These are phyloP conservation scores for Tephrocybe sp. DNA, from an alignment of 768 basidiomycete genomes.

Conservation along the genomic window DNA sequence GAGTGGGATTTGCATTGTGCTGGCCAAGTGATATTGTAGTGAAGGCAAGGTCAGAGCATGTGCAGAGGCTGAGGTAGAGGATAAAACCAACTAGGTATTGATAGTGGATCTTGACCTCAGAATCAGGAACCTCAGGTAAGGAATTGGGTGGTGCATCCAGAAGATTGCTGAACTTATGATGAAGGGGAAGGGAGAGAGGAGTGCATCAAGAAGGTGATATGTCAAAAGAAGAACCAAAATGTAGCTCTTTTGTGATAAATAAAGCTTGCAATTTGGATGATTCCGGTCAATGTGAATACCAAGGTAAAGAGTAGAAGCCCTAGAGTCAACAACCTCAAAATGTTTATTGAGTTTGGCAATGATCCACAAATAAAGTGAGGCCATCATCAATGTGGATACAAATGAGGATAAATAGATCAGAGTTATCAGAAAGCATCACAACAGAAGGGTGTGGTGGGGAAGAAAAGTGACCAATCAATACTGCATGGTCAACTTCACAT, in stretches of 20 bases:
- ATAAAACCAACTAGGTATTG: slow-evolving; percentile 21
- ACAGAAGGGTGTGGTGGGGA: slow-evolving; percentile 13
- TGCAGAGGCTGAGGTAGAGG: slow-evolving; percentile 9
- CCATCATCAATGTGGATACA: slow-evolving; percentile 1
- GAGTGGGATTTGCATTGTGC: slow-evolving; percentile 26
- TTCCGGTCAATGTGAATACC: slow-evolving; percentile 13
- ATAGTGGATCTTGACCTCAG: slow-evolving; percentile 6
- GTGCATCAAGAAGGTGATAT: slow-evolving; percentile 7
- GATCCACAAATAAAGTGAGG: slow-evolving; percentile 17
- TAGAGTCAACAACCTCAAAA: slow-evolving; percentile 4
- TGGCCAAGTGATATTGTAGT: slow-evolving; percentile 22
- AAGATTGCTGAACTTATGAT: not conserved
- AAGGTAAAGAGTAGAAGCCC: not conserved
- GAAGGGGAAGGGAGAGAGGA: not conserved
- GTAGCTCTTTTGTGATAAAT: slow-evolving; percentile 15
- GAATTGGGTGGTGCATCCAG: slow-evolving; percentile 5
- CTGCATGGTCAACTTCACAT: slow-evolving; percentile 25
- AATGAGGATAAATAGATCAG: not conserved
- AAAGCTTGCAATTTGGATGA: slow-evolving; percentile 1
- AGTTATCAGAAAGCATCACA: slow-evolving; percentile 16
- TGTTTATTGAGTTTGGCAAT: slow-evolving; percentile 8
- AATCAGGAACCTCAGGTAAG: slow-evolving; percentile 1
- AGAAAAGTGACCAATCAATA: slow-evolving; percentile 4
- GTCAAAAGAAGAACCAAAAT: slow-evolving; percentile 11
- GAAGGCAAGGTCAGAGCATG: slow-evolving; percentile 6